Conservation (phyloP, 768 basidiomycete genomes). For the Dendrothele bispora region DNA sequence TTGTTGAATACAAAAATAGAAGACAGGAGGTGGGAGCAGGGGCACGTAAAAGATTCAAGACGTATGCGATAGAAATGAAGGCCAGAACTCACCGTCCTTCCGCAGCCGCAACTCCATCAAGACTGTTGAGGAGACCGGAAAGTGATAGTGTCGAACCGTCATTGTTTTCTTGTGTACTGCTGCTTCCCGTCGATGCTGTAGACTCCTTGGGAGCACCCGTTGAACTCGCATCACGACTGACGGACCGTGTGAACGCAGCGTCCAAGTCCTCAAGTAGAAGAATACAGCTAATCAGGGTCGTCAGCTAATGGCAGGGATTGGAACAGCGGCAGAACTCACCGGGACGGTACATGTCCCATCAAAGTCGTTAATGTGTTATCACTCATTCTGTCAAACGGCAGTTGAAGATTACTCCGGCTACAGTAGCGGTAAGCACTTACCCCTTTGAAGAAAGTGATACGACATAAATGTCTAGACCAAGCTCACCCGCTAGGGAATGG, state of each 20-base stretch:
- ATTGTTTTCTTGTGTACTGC: slow-evolving; percentile 44
- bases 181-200: slow-evolving; percentile 38
- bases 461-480: slow-evolving; percentile 89
- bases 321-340: slow-evolving; percentile 41
- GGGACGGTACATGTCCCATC: slow-evolving; percentile 86
- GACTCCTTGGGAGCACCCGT: slow-evolving; percentile 68
- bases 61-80: slow-evolving; percentile 1
- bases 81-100: slow-evolving; percentile 77
- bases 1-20: too few species aligned
- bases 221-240: slow-evolving; percentile 77
- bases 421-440: slow-evolving; percentile 37
- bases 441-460: slow-evolving; percentile 87
- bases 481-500: slow-evolving; percentile 81
- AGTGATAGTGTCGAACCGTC: slow-evolving; percentile 84
- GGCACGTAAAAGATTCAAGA: slow-evolving; percentile 1
- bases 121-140: slow-evolving; percentile 82
- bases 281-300: slow-evolving; percentile 62
- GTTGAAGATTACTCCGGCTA: slow-evolving; percentile 12
- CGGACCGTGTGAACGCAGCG: slow-evolving; percentile 86
- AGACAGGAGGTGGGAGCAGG: background rate
- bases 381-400: slow-evolving; percentile 63
- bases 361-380: slow-evolving; percentile 85
- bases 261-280: slow-evolving; percentile 93
- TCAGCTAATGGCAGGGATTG: slow-evolving; percentile 6
- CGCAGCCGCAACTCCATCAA: slow-evolving; percentile 83